Base-by-base conservation (phyloP, 2,329 filamentous ascomycete genomes). In the Monosporascus sp. region DNA sequence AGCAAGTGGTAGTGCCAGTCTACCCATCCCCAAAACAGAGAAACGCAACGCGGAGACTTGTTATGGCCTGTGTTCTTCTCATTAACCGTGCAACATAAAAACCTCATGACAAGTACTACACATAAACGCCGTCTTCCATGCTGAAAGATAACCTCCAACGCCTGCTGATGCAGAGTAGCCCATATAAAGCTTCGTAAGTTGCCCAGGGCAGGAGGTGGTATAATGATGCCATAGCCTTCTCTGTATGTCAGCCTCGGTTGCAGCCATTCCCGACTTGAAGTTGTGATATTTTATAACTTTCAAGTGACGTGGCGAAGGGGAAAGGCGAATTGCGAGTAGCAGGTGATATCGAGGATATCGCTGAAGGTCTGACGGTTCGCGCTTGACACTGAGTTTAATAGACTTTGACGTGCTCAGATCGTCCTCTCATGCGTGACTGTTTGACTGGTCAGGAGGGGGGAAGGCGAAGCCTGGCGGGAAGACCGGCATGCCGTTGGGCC, bases 401-500 rank as follows among this genome's bases (percentile, higher is more conserved):
- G 49, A 31, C 22, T 3, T 49, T 25, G 6, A 49, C 11, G 18
- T 48, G 17, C n/a, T 22, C 20, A 14, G 4, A 6, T 36, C 2
- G 5, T 14, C 24, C 18, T 9, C 25, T 22, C 18, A 15, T 20
- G 22, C 52, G 37, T 46, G 50, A 35, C 48, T 27, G 17, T 51
- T 36, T 44, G 62, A 64, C 54, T 67, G 57, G 25, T 65, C 59
- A 17, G 67, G 63, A 18, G 62, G 58, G 51, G 68, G 70, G 56
- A 77, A 77, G 3, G 63, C 58, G 50, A 76, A 76, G 20, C 75
- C 76, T 2, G 75, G 70, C 3, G 76, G 75, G 56, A 76, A 77
- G 55, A 77, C 71, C 5, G 74, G 74, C 70, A 79, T 76, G n/a
- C 76, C 76, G 59, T 78, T 78, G 4, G 72, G 67, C 3, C 75